Conservation (phyloP, 148 eudicot genomes). For the Heliosperma pusillum region DNA sequence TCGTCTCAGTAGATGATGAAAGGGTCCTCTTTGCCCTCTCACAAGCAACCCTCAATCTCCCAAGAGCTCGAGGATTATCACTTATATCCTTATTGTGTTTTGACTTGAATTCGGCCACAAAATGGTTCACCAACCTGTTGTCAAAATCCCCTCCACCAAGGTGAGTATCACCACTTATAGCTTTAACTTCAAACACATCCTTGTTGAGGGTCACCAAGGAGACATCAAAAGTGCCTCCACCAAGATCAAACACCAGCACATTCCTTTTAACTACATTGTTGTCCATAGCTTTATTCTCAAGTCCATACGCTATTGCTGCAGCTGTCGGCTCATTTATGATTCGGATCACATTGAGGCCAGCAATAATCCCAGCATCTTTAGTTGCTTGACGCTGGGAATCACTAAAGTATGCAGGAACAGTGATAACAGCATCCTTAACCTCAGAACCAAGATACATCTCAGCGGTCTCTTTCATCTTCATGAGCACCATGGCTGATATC, state of each 20-base stretch:
- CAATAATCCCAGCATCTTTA: slow-evolving; percentile 16
- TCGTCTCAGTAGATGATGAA: neutral
- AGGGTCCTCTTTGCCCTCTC: slow-evolving; percentile 16
- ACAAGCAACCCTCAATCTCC: slow-evolving; percentile 3
- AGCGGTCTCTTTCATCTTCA: slow-evolving; percentile 7
- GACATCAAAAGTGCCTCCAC: slow-evolving; percentile 21
- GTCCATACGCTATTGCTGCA: slow-evolving; percentile 17
- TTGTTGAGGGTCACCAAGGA: slow-evolving; percentile 1
- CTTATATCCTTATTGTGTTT: neutral
- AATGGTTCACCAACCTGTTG: neutral
- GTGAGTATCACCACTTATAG: slow-evolving; percentile 12
- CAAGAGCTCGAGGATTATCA: neutral
- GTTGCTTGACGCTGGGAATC: slow-evolving; percentile 21
- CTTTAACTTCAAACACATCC: neutral
- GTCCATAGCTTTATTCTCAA: neutral
- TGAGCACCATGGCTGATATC: slow-evolving; percentile 20
- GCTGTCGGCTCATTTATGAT: slow-evolving; percentile 22
- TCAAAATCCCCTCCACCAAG: slow-evolving; percentile 17
- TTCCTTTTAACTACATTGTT: neutral
- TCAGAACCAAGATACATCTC: neutral
- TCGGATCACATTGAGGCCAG: slow-evolving; percentile 17
- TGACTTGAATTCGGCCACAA: neutral
- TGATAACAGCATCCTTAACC: slow-evolving; percentile 15
- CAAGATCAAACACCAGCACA: slow-evolving; percentile 15
- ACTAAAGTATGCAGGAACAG: slow-evolving; percentile 24